Conservation (phyloP, 495 filamentous ascomycete species). For the Penicillium antarcticum region DNA sequence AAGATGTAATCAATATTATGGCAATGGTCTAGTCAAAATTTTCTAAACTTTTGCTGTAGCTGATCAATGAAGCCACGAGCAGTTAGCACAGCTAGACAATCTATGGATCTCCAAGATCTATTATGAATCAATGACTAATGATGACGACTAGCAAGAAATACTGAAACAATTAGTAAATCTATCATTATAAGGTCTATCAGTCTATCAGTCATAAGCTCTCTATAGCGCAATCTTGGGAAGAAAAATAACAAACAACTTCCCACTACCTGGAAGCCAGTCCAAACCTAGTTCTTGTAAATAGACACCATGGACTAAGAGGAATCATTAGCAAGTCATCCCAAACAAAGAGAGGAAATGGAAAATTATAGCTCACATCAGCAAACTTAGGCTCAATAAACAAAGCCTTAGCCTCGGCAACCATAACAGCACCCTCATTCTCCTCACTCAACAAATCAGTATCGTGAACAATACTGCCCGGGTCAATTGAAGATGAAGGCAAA, state of each 20-base stretch:
- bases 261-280: not conserved
- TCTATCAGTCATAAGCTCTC: conserved; percentile 1
- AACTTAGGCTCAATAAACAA: conserved; percentile 87
- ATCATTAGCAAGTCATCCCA: conserved; percentile 9
- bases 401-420: conserved; percentile 73
- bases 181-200: not conserved
- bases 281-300: conserved; percentile 28
- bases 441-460: conserved; percentile 21
- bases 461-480: not conserved
- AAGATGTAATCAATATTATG: no score
- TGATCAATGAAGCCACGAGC: no score
- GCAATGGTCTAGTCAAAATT: no score
- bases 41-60: no score
- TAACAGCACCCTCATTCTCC: conserved; percentile 51
- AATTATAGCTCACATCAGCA: conserved; percentile 53
- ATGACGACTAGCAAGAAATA: no score
- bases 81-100: no score
- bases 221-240: not conserved
- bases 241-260: not conserved
- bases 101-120: no score
- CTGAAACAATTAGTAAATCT: not conserved
- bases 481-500: conserved; percentile 1
- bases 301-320: conserved; percentile 37
- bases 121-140: no score
- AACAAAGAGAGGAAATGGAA: not conserved